Conservation (phyloP, 768 basidiomycete genomes). For the Pulveroboletus frians region DNA sequence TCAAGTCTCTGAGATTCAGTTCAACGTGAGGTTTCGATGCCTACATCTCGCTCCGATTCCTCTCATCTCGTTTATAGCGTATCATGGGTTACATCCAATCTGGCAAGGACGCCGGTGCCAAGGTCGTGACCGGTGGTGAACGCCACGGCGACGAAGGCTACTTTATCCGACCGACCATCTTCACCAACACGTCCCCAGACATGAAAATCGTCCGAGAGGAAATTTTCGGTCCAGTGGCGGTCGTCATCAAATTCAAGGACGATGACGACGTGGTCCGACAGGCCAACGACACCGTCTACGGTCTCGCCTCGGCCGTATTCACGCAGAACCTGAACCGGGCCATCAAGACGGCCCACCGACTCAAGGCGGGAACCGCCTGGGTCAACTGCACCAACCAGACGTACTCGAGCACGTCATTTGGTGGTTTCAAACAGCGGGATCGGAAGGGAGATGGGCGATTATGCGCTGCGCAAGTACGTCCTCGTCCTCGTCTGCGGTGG, state of each 20-base stretch:
- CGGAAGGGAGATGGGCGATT: conserved; percentile 76
- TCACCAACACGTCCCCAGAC: conserved; percentile 57
- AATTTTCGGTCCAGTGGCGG: conserved; percentile 79
- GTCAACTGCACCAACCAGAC: conserved; percentile 36
- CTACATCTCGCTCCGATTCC: neutral
- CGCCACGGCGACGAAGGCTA: conserved; percentile 56
- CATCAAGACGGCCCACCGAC: conserved; percentile 60
- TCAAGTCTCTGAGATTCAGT: conserved; percentile 72
- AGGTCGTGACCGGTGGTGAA: conserved; percentile 56
- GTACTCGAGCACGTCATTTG: conserved; percentile 57
- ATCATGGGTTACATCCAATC: conserved; percentile 75
- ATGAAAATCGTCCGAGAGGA: conserved; percentile 76
- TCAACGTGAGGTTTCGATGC: conserved; percentile 43
- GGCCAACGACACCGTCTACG: conserved; percentile 87
- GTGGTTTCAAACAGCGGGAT: conserved; percentile 85
- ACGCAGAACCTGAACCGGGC: conserved; percentile 73
- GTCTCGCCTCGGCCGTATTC: conserved; percentile 86
- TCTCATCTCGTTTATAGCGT: conserved; percentile 38
- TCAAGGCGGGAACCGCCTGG: conserved; percentile 83
- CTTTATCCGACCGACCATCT: conserved; percentile 73
- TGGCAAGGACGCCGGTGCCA: conserved; percentile 71
- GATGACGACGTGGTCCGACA: conserved; percentile 59
- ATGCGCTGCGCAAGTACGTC: conserved; percentile 55
- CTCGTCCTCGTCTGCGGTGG: neutral
- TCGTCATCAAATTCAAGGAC: conserved; percentile 69